phyloP scores from a whole-genome alignment of 352 stramenopile genomes.

The Pythium angustatum region DNA sequence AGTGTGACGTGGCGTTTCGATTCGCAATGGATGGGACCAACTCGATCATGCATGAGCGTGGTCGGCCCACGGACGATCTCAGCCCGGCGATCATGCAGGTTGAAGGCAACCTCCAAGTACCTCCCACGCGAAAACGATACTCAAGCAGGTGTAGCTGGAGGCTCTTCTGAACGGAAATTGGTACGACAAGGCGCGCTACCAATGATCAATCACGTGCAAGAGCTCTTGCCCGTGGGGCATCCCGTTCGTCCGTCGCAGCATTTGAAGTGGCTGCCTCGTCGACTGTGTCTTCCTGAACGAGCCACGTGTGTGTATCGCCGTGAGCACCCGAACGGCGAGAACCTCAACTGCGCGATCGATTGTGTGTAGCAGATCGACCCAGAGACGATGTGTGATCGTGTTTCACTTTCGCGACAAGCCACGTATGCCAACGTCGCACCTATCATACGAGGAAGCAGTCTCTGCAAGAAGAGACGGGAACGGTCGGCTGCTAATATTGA shows the following conservation, averaged over 20 bases:
- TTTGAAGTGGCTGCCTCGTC: constrained; percentile 31
- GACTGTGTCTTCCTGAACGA: constrained; percentile 30
- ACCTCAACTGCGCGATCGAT: constrained; percentile 58
- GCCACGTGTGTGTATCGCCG: constrained; percentile 37
- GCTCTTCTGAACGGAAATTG: constrained; percentile 60
- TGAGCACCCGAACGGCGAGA: constrained; percentile 48
- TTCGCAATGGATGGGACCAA: constrained; percentile 41
- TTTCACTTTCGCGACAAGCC: constrained; percentile 19
- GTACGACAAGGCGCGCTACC: constrained; percentile 31
- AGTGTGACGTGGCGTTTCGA: constrained; percentile 48
- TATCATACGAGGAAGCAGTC: no score
- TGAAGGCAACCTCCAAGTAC: constrained; percentile 8
- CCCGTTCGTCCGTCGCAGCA: constrained; percentile 34
- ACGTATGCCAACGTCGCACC: no score
- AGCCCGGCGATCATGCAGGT: constrained; percentile 38
- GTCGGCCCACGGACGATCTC: constrained; percentile 42
- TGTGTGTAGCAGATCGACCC: constrained; percentile 50
- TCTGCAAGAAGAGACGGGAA: no score
- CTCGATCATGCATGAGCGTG: constrained; percentile 35
- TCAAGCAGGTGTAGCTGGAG: constrained; percentile 43
- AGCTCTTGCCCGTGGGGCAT: constrained; percentile 12
- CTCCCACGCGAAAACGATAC: constrained; percentile 37
- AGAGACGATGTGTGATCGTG: constrained; percentile 44
- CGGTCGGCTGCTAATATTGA: no score
- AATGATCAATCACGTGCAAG: constrained; percentile 33